phyloP scores from a whole-genome alignment of 177 flowering plant genomes.

The Vitis hybrid region DNA sequence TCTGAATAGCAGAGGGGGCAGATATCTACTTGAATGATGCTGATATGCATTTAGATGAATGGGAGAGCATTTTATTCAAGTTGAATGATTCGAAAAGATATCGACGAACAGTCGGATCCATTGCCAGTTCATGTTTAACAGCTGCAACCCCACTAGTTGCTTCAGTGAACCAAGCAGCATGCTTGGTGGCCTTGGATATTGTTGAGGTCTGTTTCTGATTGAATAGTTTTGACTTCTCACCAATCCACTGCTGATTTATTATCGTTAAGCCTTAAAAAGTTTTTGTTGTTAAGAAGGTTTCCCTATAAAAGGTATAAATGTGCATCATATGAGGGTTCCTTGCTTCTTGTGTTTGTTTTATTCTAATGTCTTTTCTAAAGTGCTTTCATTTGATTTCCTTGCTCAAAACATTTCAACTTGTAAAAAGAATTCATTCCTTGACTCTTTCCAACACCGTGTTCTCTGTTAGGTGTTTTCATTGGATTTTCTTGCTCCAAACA shows the following conservation, averaged over 20 bases:
- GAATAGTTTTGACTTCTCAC: not conserved
- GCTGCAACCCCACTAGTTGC: conserved; percentile 78
- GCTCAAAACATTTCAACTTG: too few relatives aligned
- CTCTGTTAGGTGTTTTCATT: too few relatives aligned
- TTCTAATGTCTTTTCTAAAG: too few relatives aligned
- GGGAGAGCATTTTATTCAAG: conserved; percentile 59
- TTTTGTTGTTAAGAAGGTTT: too few relatives aligned
- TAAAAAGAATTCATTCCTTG: too few relatives aligned
- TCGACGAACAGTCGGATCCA: conserved; percentile 73
- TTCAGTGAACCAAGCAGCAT: conserved; percentile 54
- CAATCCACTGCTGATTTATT: too few relatives aligned
- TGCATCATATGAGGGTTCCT: too few relatives aligned
- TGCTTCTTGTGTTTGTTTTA: too few relatives aligned
- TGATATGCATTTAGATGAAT: conserved; percentile 35
- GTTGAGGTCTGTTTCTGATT: conserved; percentile 58
- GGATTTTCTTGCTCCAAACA: too few relatives aligned
- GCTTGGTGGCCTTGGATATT: conserved; percentile 72
- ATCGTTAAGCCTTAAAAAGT: not conserved
- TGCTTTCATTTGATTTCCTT: too few relatives aligned
- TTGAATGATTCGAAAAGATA: conserved; percentile 69
- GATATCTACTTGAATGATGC: conserved; percentile 11
- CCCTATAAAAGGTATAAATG: too few relatives aligned
- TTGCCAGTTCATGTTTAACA: conserved; percentile 68
- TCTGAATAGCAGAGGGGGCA: conserved; percentile 14
- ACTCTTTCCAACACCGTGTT: too few relatives aligned